Evolutionary conservation across 108 stramenopile species (phyloP).

Genomic region (Tribonema minus): DNA sequence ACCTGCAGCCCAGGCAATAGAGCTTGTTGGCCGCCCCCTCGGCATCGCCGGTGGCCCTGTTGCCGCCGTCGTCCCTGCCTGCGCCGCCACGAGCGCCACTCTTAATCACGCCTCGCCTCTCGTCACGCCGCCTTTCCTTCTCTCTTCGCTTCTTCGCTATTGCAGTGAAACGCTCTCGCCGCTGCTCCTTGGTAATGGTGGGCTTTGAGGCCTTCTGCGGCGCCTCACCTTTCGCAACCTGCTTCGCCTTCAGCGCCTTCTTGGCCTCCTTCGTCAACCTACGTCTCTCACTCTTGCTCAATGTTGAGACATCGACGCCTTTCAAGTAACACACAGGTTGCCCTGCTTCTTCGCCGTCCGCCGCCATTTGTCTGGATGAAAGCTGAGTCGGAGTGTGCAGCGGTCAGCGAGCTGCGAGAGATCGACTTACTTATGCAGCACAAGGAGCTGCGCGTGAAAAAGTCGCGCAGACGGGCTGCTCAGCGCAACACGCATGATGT

Average conservation of each 20-base stretch:
- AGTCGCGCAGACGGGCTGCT: too few relatives aligned
- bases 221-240: neutral
- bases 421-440: too few relatives aligned
- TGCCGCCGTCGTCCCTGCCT: too few relatives aligned
- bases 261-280: conserved; percentile 32
- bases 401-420: too few relatives aligned
- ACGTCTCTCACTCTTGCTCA: conserved; percentile 5
- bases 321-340: too few relatives aligned
- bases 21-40: neutral
- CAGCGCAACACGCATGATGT: too few relatives aligned
- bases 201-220: conserved; percentile 33
- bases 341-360: too few relatives aligned
- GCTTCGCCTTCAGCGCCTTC: conserved; percentile 23
- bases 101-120: neutral
- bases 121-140: neutral
- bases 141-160: neutral
- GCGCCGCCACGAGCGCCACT: neutral
- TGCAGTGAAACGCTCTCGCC: conserved; percentile 37
- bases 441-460: too few relatives aligned
- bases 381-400: too few relatives aligned
- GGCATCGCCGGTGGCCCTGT: neutral
- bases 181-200: conserved; percentile 55
- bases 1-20: neutral
- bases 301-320: too few relatives aligned
- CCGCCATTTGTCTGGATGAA: too few relatives aligned